Percentiles rank a stretch among this genome's conserved stretches.
Conservation (phyloP, 352 stramenopile genomes). For the Phytophthora cryptogea region DNA sequence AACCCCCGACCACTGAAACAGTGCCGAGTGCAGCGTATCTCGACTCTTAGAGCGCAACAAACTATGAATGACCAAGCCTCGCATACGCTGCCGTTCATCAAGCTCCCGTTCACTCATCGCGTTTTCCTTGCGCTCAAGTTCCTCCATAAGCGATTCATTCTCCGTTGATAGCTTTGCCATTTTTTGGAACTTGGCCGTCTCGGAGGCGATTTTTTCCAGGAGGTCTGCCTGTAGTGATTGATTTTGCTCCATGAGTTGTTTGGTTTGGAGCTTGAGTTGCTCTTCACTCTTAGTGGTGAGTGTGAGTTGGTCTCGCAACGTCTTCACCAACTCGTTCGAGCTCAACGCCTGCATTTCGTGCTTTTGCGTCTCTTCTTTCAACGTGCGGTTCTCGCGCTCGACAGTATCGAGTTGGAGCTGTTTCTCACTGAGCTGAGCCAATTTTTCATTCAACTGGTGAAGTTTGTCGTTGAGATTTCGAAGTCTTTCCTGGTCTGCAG, state of each 20-base stretch:
- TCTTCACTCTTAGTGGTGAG: slow-evolving; percentile 65
- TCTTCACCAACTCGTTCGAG: slow-evolving; percentile 57
- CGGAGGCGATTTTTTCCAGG: slow-evolving; percentile 66
- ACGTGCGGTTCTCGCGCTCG: slow-evolving; percentile 56
- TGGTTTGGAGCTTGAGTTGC: slow-evolving; percentile 71
- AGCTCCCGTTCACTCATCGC: slow-evolving; percentile 36
- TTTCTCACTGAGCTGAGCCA: slow-evolving; percentile 41
- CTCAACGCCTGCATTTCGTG: slow-evolving; percentile 62
- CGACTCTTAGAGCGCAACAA: slow-evolving; percentile 45
- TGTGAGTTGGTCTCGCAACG: slow-evolving; percentile 53
- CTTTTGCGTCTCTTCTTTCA: slow-evolving; percentile 71
- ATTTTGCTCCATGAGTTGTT: slow-evolving; percentile 74
- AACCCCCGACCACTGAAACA: slow-evolving; percentile 33
- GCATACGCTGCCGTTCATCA: slow-evolving; percentile 30
- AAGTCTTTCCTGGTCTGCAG: slow-evolving; percentile 33
- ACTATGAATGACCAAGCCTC: slow-evolving; percentile 30
- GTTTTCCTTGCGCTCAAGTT: slow-evolving; percentile 52
- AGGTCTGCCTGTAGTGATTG: slow-evolving; percentile 66
- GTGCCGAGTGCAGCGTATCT: slow-evolving; percentile 23
- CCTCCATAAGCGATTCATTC: slow-evolving; percentile 59
- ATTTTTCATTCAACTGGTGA: slow-evolving; percentile 35
- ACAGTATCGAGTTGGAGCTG: slow-evolving; percentile 44
- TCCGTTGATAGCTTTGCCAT: slow-evolving; percentile 66
- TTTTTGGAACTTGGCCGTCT: slow-evolving; percentile 70
- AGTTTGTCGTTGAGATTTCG: slow-evolving; percentile 47